A percentile compares a stretch with the other conserved stretches of the same genome.
These are phyloP conservation scores for Lumnitzera racemosa DNA, from an alignment of 345 rosid species.

Conservation along the genomic window DNA sequence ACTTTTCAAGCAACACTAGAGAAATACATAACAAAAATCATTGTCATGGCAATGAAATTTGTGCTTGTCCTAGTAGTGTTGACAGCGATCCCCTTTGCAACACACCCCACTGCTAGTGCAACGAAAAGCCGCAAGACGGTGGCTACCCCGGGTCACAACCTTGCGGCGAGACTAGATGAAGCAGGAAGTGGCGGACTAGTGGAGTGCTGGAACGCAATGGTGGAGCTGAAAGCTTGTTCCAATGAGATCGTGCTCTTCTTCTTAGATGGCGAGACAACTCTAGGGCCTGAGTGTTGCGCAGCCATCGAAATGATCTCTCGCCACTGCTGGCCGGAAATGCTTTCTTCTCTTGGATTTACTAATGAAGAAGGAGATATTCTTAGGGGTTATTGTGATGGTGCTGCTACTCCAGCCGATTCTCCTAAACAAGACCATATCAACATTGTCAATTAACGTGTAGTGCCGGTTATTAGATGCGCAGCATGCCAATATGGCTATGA, in stretches of 20 bases:
- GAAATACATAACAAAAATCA: too few relatives aligned
- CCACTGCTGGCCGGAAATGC: slow-evolving; percentile 83
- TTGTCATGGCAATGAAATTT: too few relatives aligned
- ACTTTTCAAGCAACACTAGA: too few relatives aligned
- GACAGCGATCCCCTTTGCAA: too few relatives aligned
- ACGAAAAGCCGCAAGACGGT: neutral
- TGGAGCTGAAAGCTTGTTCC: slow-evolving; percentile 62
- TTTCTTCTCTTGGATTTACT: slow-evolving; percentile 60
- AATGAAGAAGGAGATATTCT: slow-evolving; percentile 49
- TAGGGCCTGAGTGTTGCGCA: slow-evolving; percentile 54
- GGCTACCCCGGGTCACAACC: neutral
- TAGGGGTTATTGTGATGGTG: slow-evolving; percentile 49
- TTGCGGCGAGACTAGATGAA: slow-evolving; percentile 4
- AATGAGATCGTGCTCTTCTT: slow-evolving; percentile 59
- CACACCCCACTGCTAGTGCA: neutral
- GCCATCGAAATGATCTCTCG: slow-evolving; percentile 46
- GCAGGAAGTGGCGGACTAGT: slow-evolving; percentile 26
- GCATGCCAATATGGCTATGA: too few relatives aligned
- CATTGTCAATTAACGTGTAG: too few relatives aligned
- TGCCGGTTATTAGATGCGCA: too few relatives aligned
- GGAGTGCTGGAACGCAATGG: slow-evolving; percentile 62
- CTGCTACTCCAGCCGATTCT: slow-evolving; percentile 14
- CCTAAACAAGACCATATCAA: neutral
- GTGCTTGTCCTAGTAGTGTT: too few relatives aligned
- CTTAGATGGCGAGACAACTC: slow-evolving; percentile 46